phyloP scores from a whole-genome alignment of 306 rosid species.

The Trichosanthes truncata region DNA sequence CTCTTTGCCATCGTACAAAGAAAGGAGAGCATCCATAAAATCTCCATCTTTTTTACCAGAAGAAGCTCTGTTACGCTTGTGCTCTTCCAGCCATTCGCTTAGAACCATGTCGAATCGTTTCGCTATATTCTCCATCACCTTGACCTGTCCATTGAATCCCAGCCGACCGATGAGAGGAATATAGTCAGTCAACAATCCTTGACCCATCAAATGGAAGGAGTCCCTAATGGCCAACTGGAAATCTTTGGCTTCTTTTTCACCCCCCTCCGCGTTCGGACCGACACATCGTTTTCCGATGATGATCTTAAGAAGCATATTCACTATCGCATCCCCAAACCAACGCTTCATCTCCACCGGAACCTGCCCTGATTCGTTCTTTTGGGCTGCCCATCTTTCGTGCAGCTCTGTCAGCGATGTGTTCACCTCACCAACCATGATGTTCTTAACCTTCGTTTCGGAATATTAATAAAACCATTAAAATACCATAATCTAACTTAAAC shows the following conservation, averaged over 20 bases:
- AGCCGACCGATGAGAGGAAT: slow-evolving; percentile 25
- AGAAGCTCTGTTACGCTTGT: neutral
- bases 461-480: too few species aligned
- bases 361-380: neutral
- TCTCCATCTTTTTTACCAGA: neutral
- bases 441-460: neutral
- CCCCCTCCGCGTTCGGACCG: neutral
- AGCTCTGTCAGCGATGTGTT: slow-evolving; percentile 9
- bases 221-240: slow-evolving; percentile 8
- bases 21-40: slow-evolving; percentile 30
- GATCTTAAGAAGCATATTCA: slow-evolving; percentile 29
- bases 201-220: slow-evolving; percentile 19
- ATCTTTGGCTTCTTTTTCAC: neutral
- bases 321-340: slow-evolving; percentile 25
- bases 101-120: slow-evolving; percentile 12
- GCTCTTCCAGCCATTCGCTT: slow-evolving; percentile 19
- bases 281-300: slow-evolving; percentile 22
- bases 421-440: slow-evolving; percentile 24
- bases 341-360: slow-evolving; percentile 19
- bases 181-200: slow-evolving; percentile 19
- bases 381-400: neutral
- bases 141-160: slow-evolving; percentile 26
- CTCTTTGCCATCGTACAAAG: neutral
- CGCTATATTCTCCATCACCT: slow-evolving; percentile 21
- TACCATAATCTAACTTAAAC: too few species aligned